Evolutionary conservation across 2,329 filamentous ascomycete species (phyloP).

Genomic region (Thielaviopsis punctulata): DNA sequence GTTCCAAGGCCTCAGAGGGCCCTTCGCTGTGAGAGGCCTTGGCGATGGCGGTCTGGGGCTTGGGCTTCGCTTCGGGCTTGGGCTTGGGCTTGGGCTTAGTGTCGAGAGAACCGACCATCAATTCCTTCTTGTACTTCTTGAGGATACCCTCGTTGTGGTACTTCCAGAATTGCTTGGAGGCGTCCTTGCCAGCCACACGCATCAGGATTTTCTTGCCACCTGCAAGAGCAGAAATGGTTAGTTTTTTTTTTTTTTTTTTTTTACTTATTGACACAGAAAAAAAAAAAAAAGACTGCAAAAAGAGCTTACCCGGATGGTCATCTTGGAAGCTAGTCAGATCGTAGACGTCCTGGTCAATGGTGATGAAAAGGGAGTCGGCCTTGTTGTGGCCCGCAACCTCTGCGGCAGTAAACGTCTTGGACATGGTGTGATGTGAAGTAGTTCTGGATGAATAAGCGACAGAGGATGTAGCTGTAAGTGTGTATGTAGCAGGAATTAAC

Average conservation of each 20-base stretch:
- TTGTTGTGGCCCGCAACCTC: conserved; percentile 92
- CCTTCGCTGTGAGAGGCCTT: conserved; percentile 25
- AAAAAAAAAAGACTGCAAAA: neutral
- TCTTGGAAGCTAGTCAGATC: conserved; percentile 81
- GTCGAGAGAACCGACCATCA: conserved; percentile 77
- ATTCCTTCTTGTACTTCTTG: conserved; percentile 65
- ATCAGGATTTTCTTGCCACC: conserved; percentile 49
- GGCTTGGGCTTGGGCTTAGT: conserved; percentile 52
- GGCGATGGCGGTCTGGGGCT: conserved; percentile 17
- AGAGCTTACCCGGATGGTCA: conserved; percentile 55
- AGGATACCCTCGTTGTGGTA: conserved; percentile 74
- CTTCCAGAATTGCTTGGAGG: conserved; percentile 52
- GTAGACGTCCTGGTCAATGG: conserved; percentile 90
- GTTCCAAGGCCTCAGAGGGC: conserved; percentile 40
- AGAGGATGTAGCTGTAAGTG: neutral
- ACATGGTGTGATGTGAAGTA: conserved; percentile 43
- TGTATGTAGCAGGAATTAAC: conserved; percentile 5
- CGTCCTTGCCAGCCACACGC: conserved; percentile 47
- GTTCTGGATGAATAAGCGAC: conserved; percentile 1
- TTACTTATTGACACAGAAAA: neutral
- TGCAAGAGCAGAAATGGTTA: conserved; percentile 15
- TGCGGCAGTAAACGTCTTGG: conserved; percentile 64
- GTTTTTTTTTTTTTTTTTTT: neutral
- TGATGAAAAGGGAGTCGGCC: conserved; percentile 67
- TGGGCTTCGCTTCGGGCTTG: conserved; percentile 26